These are phyloP conservation scores for Penicillium paneum DNA, from an alignment of 2,329 filamentous ascomycete species.

Conservation along the genomic window DNA sequence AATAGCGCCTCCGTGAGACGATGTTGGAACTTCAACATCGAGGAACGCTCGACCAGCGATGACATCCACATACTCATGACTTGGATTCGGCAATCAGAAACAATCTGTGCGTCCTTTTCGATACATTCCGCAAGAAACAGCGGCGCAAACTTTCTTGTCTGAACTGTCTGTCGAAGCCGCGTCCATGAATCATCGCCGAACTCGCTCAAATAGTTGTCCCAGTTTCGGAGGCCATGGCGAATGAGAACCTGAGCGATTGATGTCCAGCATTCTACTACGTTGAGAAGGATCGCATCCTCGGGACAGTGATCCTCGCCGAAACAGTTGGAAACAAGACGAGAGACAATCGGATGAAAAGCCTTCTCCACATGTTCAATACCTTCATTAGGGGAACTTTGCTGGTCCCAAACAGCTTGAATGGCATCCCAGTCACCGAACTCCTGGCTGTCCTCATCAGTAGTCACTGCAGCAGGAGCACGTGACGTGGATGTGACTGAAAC, in stretches of 20 bases:
- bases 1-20: slow-evolving; percentile 54
- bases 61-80: slow-evolving; percentile 54
- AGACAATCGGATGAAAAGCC: slow-evolving; percentile 49
- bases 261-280: slow-evolving; percentile 56
- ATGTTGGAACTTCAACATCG: slow-evolving; percentile 61
- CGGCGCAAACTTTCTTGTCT: slow-evolving; percentile 48
- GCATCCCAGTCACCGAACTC: slow-evolving; percentile 61
- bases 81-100: slow-evolving; percentile 46
- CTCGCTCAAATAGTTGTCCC: slow-evolving; percentile 55
- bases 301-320: slow-evolving; percentile 58
- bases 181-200: slow-evolving; percentile 53
- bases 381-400: slow-evolving; percentile 24
- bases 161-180: slow-evolving; percentile 45
- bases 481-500: slow-evolving; percentile 17
- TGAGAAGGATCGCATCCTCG: slow-evolving; percentile 53
- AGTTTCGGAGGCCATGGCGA: slow-evolving; percentile 47
- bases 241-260: slow-evolving; percentile 49
- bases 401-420: slow-evolving; percentile 47
- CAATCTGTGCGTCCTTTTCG: slow-evolving; percentile 40
- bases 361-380: slow-evolving; percentile 38
- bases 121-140: slow-evolving; percentile 48
- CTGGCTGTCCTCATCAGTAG: slow-evolving; percentile 59
- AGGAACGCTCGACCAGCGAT: slow-evolving; percentile 58
- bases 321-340: slow-evolving; percentile 57
- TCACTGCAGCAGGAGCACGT: slow-evolving; percentile 19